These are phyloP conservation scores for Grosmannia clavigera DNA, from an alignment of 2,329 filamentous ascomycete species.

Conservation along the genomic window DNA sequence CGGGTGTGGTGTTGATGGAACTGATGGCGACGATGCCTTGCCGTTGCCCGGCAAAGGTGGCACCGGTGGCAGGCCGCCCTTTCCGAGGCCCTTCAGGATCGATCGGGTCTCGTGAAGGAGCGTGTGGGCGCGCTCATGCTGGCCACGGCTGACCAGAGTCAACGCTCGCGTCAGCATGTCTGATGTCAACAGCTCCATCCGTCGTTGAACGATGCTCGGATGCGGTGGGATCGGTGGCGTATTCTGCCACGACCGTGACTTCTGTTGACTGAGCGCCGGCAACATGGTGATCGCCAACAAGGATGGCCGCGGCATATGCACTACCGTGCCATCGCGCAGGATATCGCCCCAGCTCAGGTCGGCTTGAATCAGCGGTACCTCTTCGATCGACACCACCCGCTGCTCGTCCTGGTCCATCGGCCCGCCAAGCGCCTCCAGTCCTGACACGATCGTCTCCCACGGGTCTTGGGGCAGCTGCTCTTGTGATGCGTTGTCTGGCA, in stretches of 20 bases:
- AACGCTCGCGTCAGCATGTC: constrained; percentile 94
- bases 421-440: constrained; percentile 83
- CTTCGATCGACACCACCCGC: constrained; percentile 74
- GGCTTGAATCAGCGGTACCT: constrained; percentile 88
- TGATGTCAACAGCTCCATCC: constrained; percentile 94
- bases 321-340: constrained; percentile 71
- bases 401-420: constrained; percentile 77
- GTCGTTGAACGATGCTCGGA: constrained; percentile 84
- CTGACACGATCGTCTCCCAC: constrained; percentile 95
- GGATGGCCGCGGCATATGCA: constrained; percentile 79
- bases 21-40: constrained; percentile 25
- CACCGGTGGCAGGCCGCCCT: constrained; percentile 84
- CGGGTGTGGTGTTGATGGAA: constrained; percentile 36
- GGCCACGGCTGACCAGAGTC: constrained; percentile 78
- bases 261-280: constrained; percentile 50
- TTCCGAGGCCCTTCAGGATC: constrained; percentile 90
- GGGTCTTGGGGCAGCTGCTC: constrained; percentile 85
- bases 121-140: constrained; percentile 88
- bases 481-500: constrained; percentile 69
- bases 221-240: constrained; percentile 85
- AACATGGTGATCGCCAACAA: constrained; percentile 93
- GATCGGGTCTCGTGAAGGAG: constrained; percentile 86
- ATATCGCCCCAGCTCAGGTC: constrained; percentile 92
- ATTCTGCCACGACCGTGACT: constrained; percentile 51
- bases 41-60: constrained; percentile 43